Conservation (phyloP, 768 basidiomycete species). For the Boletus rufocinnamomeus region DNA sequence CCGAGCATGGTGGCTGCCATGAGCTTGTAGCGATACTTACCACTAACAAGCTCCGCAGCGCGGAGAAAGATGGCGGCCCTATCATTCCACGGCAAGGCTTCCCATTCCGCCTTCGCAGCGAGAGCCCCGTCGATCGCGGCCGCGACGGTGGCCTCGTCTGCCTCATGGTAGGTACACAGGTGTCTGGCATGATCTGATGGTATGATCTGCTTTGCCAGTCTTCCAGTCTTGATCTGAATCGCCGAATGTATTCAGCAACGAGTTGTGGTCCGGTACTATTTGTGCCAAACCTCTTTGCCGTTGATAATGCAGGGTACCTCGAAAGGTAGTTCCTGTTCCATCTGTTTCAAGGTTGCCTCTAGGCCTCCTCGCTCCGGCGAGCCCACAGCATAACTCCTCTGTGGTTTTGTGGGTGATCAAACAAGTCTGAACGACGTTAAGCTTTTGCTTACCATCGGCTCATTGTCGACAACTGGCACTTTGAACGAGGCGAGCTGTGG, state of each 20-base stretch:
- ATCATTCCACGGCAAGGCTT: slow-evolving; percentile 94
- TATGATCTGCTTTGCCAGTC: slow-evolving; percentile 74
- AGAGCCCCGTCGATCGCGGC: slow-evolving; percentile 87
- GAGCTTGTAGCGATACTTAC: slow-evolving; percentile 94
- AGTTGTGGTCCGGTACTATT: background rate
- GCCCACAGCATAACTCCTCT: slow-evolving; percentile 79
- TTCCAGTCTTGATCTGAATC: slow-evolving; percentile 75
- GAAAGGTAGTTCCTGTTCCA: slow-evolving; percentile 83
- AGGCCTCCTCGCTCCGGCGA: slow-evolving; percentile 76
- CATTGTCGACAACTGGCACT: slow-evolving; percentile 86
- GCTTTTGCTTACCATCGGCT: slow-evolving; percentile 80
- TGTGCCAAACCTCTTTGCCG: slow-evolving; percentile 69
- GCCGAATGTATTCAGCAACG: slow-evolving; percentile 5
- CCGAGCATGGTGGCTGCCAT: slow-evolving; percentile 97
- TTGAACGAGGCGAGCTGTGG: slow-evolving; percentile 86
- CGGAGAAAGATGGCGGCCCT: slow-evolving; percentile 98
- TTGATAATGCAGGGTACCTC: slow-evolving; percentile 94
- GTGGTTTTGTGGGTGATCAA: slow-evolving; percentile 8
- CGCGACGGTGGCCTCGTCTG: slow-evolving; percentile 71
- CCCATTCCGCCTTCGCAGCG: slow-evolving; percentile 87
- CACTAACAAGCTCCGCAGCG: slow-evolving; percentile 93
- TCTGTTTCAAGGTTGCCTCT: slow-evolving; percentile 70
- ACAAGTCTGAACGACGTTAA: background rate
- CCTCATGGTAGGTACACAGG: slow-evolving; percentile 87
- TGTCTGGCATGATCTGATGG: slow-evolving; percentile 84